These are phyloP conservation scores for Chondrus crispus DNA, from an alignment of 23 red algal genomes.

Conservation along the genomic window DNA sequence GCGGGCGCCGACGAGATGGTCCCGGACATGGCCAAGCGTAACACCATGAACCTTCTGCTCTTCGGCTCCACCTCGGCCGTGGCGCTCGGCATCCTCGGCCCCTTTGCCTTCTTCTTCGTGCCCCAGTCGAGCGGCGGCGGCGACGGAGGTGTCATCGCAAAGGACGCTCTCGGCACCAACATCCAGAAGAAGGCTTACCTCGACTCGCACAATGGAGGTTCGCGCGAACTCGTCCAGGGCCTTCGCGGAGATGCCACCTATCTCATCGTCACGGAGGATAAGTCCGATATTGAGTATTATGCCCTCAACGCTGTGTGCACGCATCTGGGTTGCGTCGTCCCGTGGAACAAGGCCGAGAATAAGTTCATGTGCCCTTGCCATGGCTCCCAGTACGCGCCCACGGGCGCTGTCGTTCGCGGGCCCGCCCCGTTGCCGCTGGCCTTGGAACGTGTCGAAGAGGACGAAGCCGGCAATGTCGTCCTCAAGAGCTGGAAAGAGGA, in stretches of 20 bases:
- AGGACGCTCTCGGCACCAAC: slow-evolving; percentile 81
- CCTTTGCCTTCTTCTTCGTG: slow-evolving; percentile 82
- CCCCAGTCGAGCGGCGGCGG: slow-evolving; percentile 57
- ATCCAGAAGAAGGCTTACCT: slow-evolving; percentile 76
- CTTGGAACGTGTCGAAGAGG: slow-evolving; percentile 73
- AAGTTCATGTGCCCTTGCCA: slow-evolving; percentile 99
- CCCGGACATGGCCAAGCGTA: slow-evolving; percentile 94
- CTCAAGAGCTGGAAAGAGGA: slow-evolving; percentile 96
- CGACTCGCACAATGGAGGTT: slow-evolving; percentile 59
- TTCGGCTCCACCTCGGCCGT: slow-evolving; percentile 66
- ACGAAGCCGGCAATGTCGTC: slow-evolving; percentile 68
- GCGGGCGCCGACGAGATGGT: slow-evolving; percentile 70
- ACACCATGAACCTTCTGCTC: slow-evolving; percentile 85
- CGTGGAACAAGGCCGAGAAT: slow-evolving; percentile 94
- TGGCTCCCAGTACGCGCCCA: slow-evolving; percentile 93
- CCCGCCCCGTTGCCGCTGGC: slow-evolving; percentile 97
- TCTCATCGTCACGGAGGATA: slow-evolving; percentile 82
- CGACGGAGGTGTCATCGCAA: slow-evolving; percentile 62
- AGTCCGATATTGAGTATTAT: slow-evolving; percentile 73
- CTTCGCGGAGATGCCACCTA: slow-evolving; percentile 88
- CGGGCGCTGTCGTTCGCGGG: slow-evolving; percentile 90
- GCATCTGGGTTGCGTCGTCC: slow-evolving; percentile 97
- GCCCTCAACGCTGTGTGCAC: slow-evolving; percentile 97
- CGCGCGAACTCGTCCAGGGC: slow-evolving; percentile 91
- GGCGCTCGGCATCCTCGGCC: slow-evolving; percentile 61